phyloP scores from a whole-genome alignment of 768 basidiomycete species.

The Psilocybe cyanescens region DNA sequence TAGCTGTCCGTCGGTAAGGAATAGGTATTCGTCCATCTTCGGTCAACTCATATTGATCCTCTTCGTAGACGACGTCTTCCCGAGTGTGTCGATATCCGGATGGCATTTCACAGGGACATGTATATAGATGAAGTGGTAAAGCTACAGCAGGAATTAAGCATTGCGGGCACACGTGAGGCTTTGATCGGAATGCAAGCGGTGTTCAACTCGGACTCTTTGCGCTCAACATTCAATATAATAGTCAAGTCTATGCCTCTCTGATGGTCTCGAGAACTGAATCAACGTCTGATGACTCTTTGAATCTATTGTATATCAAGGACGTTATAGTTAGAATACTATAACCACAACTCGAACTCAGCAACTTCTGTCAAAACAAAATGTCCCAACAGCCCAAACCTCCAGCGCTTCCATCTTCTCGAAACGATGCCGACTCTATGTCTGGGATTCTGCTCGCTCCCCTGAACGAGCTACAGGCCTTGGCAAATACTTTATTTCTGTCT shows the following conservation, averaged over 20 bases:
- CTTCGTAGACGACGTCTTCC: slow-evolving; percentile 32
- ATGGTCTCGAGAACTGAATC: not conserved
- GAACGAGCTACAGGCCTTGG: slow-evolving; percentile 61
- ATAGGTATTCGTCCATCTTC: slow-evolving; percentile 43
- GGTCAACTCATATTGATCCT: slow-evolving; percentile 49
- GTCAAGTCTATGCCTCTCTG: not conserved
- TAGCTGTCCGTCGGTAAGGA: slow-evolving; percentile 31
- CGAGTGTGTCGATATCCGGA: slow-evolving; percentile 25
- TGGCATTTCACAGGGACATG: slow-evolving; percentile 29
- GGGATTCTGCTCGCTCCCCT: slow-evolving; percentile 64
- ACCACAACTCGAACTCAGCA: not conserved
- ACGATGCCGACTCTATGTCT: slow-evolving; percentile 55
- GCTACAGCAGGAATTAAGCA: not conserved
- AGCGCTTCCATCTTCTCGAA: slow-evolving; percentile 13
- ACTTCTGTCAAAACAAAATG: slow-evolving; percentile 7
- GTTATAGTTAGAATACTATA: not conserved
- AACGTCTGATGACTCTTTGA: not conserved
- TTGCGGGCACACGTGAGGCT: not conserved
- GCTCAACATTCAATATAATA: not conserved
- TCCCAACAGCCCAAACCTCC: slow-evolving; percentile 18
- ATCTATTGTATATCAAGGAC: not conserved
- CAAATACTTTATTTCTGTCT: slow-evolving; percentile 73
- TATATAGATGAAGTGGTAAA: not conserved
- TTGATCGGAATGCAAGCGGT: not conserved
- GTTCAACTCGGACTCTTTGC: not conserved